phyloP scores from a whole-genome alignment of 345 rosid species.

The Clarkia xantiana region DNA sequence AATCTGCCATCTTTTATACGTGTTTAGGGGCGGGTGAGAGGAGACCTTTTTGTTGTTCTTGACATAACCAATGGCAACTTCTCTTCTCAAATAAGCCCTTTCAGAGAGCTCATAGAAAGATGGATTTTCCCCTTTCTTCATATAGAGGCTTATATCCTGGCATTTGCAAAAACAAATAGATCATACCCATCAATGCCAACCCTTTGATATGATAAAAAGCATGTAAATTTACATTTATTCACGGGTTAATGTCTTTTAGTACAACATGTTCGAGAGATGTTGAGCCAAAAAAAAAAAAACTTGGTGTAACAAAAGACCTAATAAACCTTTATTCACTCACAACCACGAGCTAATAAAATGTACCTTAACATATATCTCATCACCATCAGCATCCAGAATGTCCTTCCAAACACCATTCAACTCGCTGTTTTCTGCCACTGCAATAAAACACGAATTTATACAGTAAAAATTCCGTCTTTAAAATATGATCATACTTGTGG shows the following conservation, averaged over 20 bases:
- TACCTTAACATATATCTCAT: slow-evolving; percentile 90
- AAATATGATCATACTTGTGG: too few relatives aligned
- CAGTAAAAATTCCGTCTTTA: not conserved
- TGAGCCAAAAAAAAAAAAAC: too few relatives aligned
- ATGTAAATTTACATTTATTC: too few relatives aligned
- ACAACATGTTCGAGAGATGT: too few relatives aligned
- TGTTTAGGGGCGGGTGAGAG: not conserved
- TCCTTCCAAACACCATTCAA: slow-evolving; percentile 78
- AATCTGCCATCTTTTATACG: too few relatives aligned
- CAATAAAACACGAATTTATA: slow-evolving; percentile 1
- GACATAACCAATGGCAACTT: slow-evolving; percentile 81
- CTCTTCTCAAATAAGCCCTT: slow-evolving; percentile 60
- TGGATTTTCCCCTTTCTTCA: slow-evolving; percentile 70
- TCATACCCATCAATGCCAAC: too few relatives aligned
- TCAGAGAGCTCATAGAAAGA: slow-evolving; percentile 70
- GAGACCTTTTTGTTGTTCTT: slow-evolving; percentile 59
- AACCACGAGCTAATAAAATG: too few relatives aligned
- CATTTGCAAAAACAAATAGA: too few relatives aligned
- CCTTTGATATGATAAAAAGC: too few relatives aligned
- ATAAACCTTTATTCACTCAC: not conserved
- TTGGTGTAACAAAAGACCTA: not conserved
- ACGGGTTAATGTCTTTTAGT: too few relatives aligned
- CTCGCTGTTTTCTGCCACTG: slow-evolving; percentile 77
- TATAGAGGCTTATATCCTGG: slow-evolving; percentile 69
- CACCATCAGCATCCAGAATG: slow-evolving; percentile 51